Conservation (phyloP, 2,329 filamentous ascomycete genomes). For the Dactylonectria macrodidyma region DNA sequence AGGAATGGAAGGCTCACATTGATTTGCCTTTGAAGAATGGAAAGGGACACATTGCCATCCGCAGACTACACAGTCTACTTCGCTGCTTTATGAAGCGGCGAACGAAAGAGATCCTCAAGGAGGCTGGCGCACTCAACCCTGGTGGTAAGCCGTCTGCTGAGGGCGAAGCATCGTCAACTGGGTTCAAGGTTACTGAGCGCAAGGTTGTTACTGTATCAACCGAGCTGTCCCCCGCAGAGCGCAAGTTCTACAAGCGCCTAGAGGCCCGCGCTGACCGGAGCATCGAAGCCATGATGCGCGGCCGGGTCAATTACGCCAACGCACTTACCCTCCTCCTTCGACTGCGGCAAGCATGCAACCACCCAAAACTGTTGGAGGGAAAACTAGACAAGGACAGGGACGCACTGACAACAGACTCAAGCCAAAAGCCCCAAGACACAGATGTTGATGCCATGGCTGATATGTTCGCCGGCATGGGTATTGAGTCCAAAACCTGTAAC, state of each 20-base stretch:
- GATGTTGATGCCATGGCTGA: conserved; percentile 89
- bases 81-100: conserved; percentile 99
- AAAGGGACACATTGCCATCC: conserved; percentile 89
- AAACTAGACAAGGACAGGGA: conserved; percentile 92
- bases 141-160: conserved; percentile 74
- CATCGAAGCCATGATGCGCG: conserved; percentile 89
- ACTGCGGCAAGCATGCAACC: conserved; percentile 93
- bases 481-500: conserved; percentile 84
- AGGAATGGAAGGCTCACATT: conserved; percentile 92
- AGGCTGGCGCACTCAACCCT: conserved; percentile 84
- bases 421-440: conserved; percentile 67
- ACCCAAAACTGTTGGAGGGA: conserved; percentile 88
- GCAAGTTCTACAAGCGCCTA: conserved; percentile 87
- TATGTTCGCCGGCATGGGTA: conserved; percentile 86
- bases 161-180: conserved; percentile 69
- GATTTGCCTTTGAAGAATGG: conserved; percentile 91
- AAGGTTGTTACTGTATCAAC: conserved; percentile 87
- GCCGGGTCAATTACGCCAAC: conserved; percentile 90
- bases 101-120: conserved; percentile 95
- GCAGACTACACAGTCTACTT: conserved; percentile 85
- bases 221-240: conserved; percentile 84
- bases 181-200: conserved; percentile 92
- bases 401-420: conserved; percentile 77
- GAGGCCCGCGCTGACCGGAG: conserved; percentile 89
- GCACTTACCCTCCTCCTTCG: conserved; percentile 93